Evolutionary conservation across 768 basidiomycete genomes (phyloP), one percentile per base, ranked within the genome.

Genomic region (Calocybe gangraenosa): DNA sequence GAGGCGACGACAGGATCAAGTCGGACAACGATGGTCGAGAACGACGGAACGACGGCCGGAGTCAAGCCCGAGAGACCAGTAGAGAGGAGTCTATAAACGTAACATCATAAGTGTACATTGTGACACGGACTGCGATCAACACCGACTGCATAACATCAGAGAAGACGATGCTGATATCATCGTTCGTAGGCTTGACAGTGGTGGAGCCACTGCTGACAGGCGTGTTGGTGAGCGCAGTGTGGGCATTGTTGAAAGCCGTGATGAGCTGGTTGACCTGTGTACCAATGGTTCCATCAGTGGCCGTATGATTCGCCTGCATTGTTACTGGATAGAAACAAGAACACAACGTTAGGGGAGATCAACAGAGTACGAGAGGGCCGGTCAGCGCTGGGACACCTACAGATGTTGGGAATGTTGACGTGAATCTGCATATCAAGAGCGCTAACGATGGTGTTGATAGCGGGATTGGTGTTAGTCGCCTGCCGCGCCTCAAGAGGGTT

Each of bases 141-240:
- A 47, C 63, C 44, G 49, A 68, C 67, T 60, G 60, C 30, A 64
- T 42, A 18, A 51, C 52, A 47, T 66, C 65, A 23, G 57, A 51
- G 42, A 56, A 58, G 38, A 52, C 52, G 46, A 64, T 57, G 41
- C 64, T 63, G 40, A 68, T 56, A 10, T 66, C 63, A 49, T 66
- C 61, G 54, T 68, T 61, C 22, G 65, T 67, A 4, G 67, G 67
- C 10, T 39, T 15, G 21, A 46, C 55, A 31, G 65, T 64, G 19
- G 58, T 65, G 7, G 63, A 65, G 3, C 67, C 66, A 37, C 42
- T 42, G 50, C 63, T 65, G 52, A 64, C 56, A 7, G 64, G 33
- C 13, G 54, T 64, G 14, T 42, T 49, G 1, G 43, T 39, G 38
- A 67, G 57, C 31, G 28, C 41, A 13, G 51, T 52, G 6, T 54